Evolutionary conservation across 208 protist genomes (phyloP).

Genomic region (Crithidia brevicula): DNA sequence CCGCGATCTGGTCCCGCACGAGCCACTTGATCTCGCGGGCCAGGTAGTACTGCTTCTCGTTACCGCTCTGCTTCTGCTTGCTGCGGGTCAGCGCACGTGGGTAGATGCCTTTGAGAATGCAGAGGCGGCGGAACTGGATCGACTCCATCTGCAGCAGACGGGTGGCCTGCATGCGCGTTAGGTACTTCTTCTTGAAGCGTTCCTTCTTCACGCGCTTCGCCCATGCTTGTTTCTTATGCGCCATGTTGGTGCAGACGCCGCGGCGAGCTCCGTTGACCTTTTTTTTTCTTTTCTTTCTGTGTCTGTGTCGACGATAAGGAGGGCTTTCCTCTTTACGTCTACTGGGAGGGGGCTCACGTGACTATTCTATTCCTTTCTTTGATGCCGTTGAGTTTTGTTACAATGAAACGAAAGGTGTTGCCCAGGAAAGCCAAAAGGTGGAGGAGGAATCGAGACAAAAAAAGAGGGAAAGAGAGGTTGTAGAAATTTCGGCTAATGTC

Average conservation of each 20-base stretch:
- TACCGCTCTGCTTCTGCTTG: conserved; percentile 94
- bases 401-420: too few species aligned
- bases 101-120: conserved; percentile 99
- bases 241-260: conserved; percentile 29
- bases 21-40: conserved; percentile 98
- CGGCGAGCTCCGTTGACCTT: too few species aligned
- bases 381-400: too few species aligned
- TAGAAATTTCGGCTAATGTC: too few species aligned
- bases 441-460: too few species aligned
- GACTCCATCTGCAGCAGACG: conserved; percentile 94
- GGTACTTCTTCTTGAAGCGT: conserved; percentile 93
- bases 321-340: too few species aligned
- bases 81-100: conserved; percentile 96
- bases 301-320: background rate
- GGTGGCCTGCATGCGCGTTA: conserved; percentile 94
- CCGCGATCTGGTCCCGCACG: conserved; percentile 95
- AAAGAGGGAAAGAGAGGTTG: too few species aligned
- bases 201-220: conserved; percentile 91
- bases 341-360: too few species aligned
- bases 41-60: conserved; percentile 98
- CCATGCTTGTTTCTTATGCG: conserved; percentile 88
- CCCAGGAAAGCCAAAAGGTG: too few species aligned
- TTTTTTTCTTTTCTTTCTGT: too few species aligned
- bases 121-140: conserved; percentile 95
- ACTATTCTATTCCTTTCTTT: too few species aligned